Evolutionary conservation across 805 yeast species (phyloP), one percentile per base, ranked within the genome.

Genomic region (Saccharomycopsis fermentans): DNA sequence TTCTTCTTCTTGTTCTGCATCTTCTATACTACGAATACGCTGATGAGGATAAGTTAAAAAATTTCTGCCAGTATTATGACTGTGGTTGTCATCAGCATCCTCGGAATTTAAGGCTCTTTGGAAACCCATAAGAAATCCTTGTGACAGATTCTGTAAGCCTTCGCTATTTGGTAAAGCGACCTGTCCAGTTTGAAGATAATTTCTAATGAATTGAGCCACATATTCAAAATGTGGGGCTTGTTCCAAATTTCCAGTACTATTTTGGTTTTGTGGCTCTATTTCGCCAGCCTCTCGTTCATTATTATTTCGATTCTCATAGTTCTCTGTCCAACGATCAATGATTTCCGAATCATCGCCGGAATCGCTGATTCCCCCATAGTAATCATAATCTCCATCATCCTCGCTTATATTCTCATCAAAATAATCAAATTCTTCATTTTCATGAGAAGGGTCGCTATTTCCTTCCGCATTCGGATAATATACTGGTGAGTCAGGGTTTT

Each of bases 381-480:
- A 63, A 51, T 68, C 70, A 29, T 67, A 65, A 24, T 69, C 67
- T 59, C 47, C 64, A 54, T 54, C 65, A 2, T 53, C 62, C 6
- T 59, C 59, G 4, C 50, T 60, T 24, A 52, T 62, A 37, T 58
- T 65, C 16, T 37, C 65, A 39, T 61, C 72, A 9, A 27, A 24
- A n/a, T 51, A 62, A 27, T 59, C 71, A 8, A 65, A 68, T 14
- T 67, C 72, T 14, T 66, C 73, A 29, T 63, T 69, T 14, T 58
- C 59, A 50, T 47, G 32, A 26, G 29, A 11, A 6, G 11, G 29
- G 17, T 39, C 50, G 14, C 12, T 17, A 24, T 55, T 63, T 12
- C 54, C 57, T 47, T 14, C 40, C 32, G 14, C 19, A 27, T 43
- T 12, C 27, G 52, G 48, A 32, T 55, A 29, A 39, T 55, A 55